These are phyloP conservation scores for Vaccinium macrocarpon DNA, from an alignment of 148 eudicot genomes.

Conservation along the genomic window DNA sequence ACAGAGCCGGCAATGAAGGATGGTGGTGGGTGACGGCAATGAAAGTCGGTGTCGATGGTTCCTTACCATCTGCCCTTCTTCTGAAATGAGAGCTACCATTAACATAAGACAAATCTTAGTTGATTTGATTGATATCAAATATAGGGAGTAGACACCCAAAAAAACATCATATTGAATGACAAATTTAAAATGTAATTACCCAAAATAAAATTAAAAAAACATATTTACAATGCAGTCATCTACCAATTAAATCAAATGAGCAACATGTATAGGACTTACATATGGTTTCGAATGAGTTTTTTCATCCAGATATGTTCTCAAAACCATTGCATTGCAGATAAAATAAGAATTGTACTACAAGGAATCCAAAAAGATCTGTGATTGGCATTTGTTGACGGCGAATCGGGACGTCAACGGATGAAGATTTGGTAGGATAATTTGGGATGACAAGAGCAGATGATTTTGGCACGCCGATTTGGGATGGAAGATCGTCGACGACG, in stretches of 20 bases:
- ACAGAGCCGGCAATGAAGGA: too few relatives aligned
- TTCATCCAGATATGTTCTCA: background rate
- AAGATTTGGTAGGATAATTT: too few relatives aligned
- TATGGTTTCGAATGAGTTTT: background rate
- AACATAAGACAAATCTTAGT: background rate
- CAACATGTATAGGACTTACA: background rate
- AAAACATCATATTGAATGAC: background rate
- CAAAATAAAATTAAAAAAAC: too few relatives aligned
- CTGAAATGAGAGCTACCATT: background rate
- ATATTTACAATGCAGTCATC: background rate
- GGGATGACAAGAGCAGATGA: too few relatives aligned
- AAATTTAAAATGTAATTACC: too few relatives aligned
- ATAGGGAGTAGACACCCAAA: background rate
- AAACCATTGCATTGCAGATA: background rate
- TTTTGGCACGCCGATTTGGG: too few relatives aligned
- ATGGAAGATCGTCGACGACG: too few relatives aligned
- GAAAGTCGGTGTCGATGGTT: too few relatives aligned
- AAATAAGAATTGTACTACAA: background rate
- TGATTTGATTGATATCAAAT: background rate
- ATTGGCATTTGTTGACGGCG: too few relatives aligned
- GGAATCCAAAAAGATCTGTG: background rate
- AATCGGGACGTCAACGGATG: too few relatives aligned
- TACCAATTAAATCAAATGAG: background rate
- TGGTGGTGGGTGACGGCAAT: too few relatives aligned
- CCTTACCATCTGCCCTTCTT: too few relatives aligned